A percentile compares a stretch with the other conserved stretches of the same genome.
Evolutionary conservation across 2,329 filamentous ascomycete species (phyloP).

Genomic region (Raffaelea arxii): DNA sequence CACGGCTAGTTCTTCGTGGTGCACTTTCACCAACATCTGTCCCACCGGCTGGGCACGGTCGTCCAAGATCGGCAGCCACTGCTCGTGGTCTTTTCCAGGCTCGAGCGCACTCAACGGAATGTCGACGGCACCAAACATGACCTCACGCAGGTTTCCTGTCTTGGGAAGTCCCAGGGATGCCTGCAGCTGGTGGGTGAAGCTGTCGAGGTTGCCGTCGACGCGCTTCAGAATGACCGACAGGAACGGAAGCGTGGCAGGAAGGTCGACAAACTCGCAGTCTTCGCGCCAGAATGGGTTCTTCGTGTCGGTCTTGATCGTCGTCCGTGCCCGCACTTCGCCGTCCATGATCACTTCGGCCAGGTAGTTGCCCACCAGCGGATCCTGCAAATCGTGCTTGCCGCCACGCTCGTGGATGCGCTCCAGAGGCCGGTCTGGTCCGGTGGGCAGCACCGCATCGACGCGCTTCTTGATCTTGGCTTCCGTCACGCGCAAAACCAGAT

Average conservation of each 20-base stretch:
- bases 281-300: constrained; percentile 76
- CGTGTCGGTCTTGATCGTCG: constrained; percentile 60
- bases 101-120: constrained; percentile 72
- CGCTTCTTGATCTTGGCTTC: constrained; percentile 49
- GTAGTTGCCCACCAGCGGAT: constrained; percentile 55
- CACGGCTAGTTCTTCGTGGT: constrained; percentile 82
- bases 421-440: constrained; percentile 2
- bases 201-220: constrained; percentile 40
- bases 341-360: constrained; percentile 72
- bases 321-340: constrained; percentile 67
- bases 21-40: constrained; percentile 73
- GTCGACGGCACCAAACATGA: constrained; percentile 64
- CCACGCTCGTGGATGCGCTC: constrained; percentile 21
- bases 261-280: constrained; percentile 65
- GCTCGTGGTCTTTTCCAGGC: constrained; percentile 66
- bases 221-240: constrained; percentile 65
- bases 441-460: constrained; percentile 9
- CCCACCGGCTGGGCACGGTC: constrained; percentile 67
- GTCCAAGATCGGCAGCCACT: constrained; percentile 79
- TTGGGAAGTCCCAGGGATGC: constrained; percentile 32
- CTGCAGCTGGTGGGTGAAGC: constrained; percentile 32
- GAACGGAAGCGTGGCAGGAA: constrained; percentile 59
- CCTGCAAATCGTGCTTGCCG: constrained; percentile 25
- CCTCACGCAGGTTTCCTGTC: constrained; percentile 35
- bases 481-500: constrained; percentile 46